These are phyloP conservation scores for Boletus vinaceobasis DNA, from an alignment of 768 basidiomycete genomes.

Conservation along the genomic window DNA sequence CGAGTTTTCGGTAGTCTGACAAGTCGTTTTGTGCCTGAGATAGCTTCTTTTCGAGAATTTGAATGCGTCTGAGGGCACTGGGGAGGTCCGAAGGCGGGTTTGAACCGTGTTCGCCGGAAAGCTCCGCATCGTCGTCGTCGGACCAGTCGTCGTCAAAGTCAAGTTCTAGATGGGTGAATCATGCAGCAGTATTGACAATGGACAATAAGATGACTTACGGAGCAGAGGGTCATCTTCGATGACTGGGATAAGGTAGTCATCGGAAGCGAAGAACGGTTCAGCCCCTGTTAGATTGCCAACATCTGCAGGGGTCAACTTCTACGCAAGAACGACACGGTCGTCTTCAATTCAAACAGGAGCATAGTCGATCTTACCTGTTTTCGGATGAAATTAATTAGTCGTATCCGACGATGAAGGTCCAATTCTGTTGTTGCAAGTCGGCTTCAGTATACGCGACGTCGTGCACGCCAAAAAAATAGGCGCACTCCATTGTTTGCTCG, in stretches of 20 bases:
- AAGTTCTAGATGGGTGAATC: constrained; percentile 44
- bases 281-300: constrained; percentile 48
- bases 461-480: not conserved
- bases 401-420: constrained; percentile 76
- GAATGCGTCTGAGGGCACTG: constrained; percentile 45
- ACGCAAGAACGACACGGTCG: constrained; percentile 8
- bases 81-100: constrained; percentile 29
- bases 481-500: constrained; percentile 56
- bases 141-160: constrained; percentile 71
- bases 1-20: constrained; percentile 55
- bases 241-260: constrained; percentile 78
- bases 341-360: not conserved
- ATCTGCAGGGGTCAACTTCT: constrained; percentile 53
- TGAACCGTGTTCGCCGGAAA: not conserved
- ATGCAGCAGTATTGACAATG: not conserved
- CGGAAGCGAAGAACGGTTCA: constrained; percentile 65
- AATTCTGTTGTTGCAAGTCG: constrained; percentile 43
- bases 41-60: constrained; percentile 60
- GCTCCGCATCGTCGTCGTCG: constrained; percentile 42
- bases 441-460: not conserved
- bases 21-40: constrained; percentile 57
- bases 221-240: constrained; percentile 87
- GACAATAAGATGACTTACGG: constrained; percentile 50
- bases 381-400: constrained; percentile 85
- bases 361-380: constrained; percentile 48